Evolutionary conservation across 805 yeast species (phyloP), one percentile per base, ranked within the genome.

Genomic region (Jamesozyma lodderae): DNA sequence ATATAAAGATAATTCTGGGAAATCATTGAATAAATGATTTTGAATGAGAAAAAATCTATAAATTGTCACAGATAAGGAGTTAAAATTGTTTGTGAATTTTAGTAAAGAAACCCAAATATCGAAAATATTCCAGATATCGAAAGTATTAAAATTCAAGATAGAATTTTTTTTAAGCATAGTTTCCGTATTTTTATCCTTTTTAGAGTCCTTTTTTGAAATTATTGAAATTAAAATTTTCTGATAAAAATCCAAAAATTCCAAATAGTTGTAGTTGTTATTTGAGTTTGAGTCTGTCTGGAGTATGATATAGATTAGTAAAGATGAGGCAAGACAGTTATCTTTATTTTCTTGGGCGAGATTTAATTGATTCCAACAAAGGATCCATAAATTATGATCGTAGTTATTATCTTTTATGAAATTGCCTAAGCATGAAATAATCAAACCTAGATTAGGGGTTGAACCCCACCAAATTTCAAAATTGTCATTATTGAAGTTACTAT

Each of bases 91-190:
- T 22, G 38, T 31, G 11, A 29, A 27, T n/a, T 35, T 36, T 20
- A 36, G 19, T 14, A 41, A 16, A 8, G 37, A 38, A 13, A 35
- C 35, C 46, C 46, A 43, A n/a, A 41, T 19, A 20, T 43, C 29
- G 35, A 41, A 41, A 8, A 41, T 30, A n/a, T 38, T 38, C 44
- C 44, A 41, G 5, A 32, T 26, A 29, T 38, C 40, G 15, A 38
- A 38, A 10, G 41, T 33, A 17, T 33, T 33, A 11, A 32, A 23
- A n/a, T 38, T 11, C 7, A 25, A 22, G n/a, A 31, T 26, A n/a
- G 18, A 14, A 19, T 31, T 21, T n/a, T 20, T 17, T 9, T 14
- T n/a, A 15, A n/a, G 18, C 26, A 9, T 17, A 4, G 16, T 15
- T n/a, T 25, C 17, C 24, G 10, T 29, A 9, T 3, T 7, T 4